Conservation (phyloP, 306 rosid genomes). For the Mimosa bimucronata region DNA sequence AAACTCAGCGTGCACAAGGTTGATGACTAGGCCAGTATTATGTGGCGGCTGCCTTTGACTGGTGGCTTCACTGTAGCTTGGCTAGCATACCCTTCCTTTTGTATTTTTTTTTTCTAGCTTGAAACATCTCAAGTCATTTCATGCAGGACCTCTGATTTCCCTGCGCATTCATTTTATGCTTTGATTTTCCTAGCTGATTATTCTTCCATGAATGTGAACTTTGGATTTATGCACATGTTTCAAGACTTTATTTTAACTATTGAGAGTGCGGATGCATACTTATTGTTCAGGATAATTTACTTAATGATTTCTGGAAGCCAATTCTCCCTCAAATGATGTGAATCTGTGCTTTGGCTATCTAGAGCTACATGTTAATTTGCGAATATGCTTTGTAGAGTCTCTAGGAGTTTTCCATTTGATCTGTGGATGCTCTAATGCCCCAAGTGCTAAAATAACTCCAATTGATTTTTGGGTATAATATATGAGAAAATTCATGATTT, state of each 20-base stretch:
- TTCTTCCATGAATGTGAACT: constrained; percentile 22
- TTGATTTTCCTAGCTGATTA: constrained; percentile 22
- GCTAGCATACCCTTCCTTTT: neutral
- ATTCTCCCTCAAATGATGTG: neutral
- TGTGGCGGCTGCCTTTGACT: constrained; percentile 10
- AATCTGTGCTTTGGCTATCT: neutral
- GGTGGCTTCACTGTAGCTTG: constrained; percentile 10
- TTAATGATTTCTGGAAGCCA: neutral
- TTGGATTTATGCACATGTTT: constrained; percentile 4
- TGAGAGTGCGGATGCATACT: too few relatives aligned
- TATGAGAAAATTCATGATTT: neutral
- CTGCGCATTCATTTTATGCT: constrained; percentile 3
- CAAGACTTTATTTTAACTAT: neutral
- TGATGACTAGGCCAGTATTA: neutral
- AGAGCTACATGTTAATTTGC: neutral
- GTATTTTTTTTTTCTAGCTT: constrained; percentile 12
- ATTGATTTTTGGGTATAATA: neutral
- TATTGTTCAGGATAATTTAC: too few relatives aligned
- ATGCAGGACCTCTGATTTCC: constrained; percentile 22
- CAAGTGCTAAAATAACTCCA: neutral
- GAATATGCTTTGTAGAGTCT: neutral
- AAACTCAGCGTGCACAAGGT: neutral
- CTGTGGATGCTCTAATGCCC: neutral
- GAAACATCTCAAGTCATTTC: constrained; percentile 24
- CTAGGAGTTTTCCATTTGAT: neutral